phyloP scores from a whole-genome alignment of 306 rosid species.

The Leucaena leucocephala region DNA sequence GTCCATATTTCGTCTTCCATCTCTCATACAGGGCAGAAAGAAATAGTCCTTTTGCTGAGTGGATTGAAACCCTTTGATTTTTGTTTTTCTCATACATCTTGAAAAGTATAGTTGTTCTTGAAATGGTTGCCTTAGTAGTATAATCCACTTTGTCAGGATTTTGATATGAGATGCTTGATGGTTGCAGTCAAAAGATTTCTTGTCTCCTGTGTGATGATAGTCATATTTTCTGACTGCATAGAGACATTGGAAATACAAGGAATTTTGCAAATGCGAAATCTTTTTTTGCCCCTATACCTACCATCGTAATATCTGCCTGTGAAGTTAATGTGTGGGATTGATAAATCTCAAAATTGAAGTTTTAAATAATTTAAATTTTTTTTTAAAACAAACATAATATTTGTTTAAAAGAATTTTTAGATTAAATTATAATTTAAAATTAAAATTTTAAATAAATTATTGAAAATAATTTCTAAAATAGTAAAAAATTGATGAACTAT shows the following conservation, averaged over 20 bases:
- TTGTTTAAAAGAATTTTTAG: too few relatives aligned
- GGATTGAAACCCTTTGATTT: background rate
- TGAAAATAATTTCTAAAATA: too few relatives aligned
- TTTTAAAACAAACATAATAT: too few relatives aligned
- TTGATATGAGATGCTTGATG: background rate
- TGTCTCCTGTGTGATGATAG: background rate
- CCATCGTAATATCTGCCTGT: background rate
- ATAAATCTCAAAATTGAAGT: too few relatives aligned
- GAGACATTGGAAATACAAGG: background rate
- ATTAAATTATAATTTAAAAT: too few relatives aligned
- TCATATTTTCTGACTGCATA: background rate
- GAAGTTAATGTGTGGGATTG: too few relatives aligned
- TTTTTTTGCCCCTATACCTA: background rate
- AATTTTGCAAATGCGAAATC: background rate
- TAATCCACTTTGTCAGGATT: background rate
- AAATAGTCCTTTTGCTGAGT: background rate
- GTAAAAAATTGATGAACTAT: too few relatives aligned
- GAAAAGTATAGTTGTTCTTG: background rate
- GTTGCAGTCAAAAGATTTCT: background rate
- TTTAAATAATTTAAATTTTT: too few relatives aligned
- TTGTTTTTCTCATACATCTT: background rate
- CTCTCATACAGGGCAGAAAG: background rate
- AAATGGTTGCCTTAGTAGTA: background rate
- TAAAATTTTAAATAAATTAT: too few relatives aligned
- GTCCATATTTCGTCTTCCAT: slow-evolving; percentile 13